Conservation (phyloP, 2,329 filamentous ascomycete species). For the Dothistroma septosporum region DNA sequence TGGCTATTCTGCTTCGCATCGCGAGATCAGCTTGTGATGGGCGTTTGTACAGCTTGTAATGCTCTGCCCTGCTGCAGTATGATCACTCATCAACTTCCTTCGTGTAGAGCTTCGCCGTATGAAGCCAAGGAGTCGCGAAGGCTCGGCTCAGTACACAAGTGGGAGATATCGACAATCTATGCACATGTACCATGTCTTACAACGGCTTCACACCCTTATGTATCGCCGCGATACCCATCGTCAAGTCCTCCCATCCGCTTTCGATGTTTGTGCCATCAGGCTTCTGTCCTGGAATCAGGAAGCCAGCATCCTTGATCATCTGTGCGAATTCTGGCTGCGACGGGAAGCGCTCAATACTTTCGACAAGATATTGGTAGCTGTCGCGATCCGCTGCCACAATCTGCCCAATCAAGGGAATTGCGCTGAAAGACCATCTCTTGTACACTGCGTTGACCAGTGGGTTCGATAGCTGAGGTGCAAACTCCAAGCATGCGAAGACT, state of each 20-base stretch:
- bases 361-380: conserved; percentile 96
- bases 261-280: conserved; percentile 37
- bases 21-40: neutral
- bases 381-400: conserved; percentile 89
- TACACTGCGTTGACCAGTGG: conserved; percentile 78
- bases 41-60: neutral
- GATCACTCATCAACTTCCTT: neutral
- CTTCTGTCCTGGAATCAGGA: conserved; percentile 64
- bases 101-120: neutral
- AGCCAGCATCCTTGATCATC: conserved; percentile 82
- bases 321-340: conserved; percentile 76
- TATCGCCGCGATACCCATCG: conserved; percentile 87
- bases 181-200: conserved; percentile 4
- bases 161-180: neutral
- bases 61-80: neutral
- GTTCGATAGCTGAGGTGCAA: conserved; percentile 73
- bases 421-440: conserved; percentile 92
- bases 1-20: neutral
- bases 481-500: conserved; percentile 94
- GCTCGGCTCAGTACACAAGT: neutral
- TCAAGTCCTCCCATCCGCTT: conserved; percentile 82
- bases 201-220: conserved; percentile 89
- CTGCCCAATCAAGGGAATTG: conserved; percentile 93
- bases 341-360: conserved; percentile 94
- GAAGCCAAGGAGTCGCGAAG: neutral